Conservation (phyloP, 306 rosid genomes). For the Vachellia pachyceras region DNA sequence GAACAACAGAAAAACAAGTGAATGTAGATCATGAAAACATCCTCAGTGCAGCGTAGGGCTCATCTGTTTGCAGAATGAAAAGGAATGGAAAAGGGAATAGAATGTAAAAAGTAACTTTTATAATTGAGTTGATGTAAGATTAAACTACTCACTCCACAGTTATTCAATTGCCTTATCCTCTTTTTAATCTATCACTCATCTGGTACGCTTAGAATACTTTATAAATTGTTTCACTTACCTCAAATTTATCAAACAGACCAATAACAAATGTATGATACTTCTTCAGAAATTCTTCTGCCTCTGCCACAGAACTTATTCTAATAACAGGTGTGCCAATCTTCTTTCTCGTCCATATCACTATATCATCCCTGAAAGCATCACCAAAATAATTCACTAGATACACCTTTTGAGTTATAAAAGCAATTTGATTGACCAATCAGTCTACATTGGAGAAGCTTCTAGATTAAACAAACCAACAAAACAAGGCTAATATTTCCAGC, state of each 20-base stretch:
- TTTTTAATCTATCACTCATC: background rate
- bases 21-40: background rate
- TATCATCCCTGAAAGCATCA: conserved; percentile 73
- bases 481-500: conserved; percentile 40
- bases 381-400: background rate
- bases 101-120: too few relatives aligned
- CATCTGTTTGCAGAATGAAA: background rate
- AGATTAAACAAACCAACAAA: conserved; percentile 7
- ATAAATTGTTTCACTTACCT: conserved; percentile 49
- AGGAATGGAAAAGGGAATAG: background rate
- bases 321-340: conserved; percentile 76
- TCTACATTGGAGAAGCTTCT: background rate
- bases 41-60: background rate
- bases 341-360: conserved; percentile 85
- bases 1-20: background rate
- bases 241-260: conserved; percentile 71
- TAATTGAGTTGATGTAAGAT: too few relatives aligned
- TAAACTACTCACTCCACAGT: too few relatives aligned
- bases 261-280: conserved; percentile 67
- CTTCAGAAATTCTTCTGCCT: conserved; percentile 64
- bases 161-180: background rate
- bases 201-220: conserved; percentile 9
- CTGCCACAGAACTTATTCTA: conserved; percentile 56
- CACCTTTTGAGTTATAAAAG: conserved; percentile 24
- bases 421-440: conserved; percentile 27